Evolutionary conservation across 139 green algal species (phyloP).

Genomic region (Marvania coccoides): DNA sequence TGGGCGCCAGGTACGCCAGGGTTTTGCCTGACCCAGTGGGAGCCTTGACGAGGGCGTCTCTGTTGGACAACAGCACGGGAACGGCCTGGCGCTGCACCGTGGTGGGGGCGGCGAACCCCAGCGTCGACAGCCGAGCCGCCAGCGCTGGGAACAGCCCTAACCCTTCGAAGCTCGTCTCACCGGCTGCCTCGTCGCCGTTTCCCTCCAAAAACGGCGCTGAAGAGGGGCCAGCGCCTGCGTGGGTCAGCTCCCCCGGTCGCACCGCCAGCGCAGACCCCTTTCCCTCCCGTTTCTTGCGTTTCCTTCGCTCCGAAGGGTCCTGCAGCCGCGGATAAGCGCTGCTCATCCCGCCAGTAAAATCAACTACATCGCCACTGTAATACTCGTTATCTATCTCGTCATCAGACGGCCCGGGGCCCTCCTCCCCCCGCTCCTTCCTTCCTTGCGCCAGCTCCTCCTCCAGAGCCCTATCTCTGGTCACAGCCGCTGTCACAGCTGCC

Average conservation of each 20-base stretch:
- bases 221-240: not conserved
- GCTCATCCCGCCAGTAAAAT: no score
- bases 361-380: not conserved
- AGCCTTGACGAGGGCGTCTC: slow-evolving; percentile 62
- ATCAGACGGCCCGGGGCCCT: not conserved
- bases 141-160: slow-evolving; percentile 10
- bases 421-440: not conserved
- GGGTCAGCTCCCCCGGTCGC: slow-evolving; percentile 9
- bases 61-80: slow-evolving; percentile 47
- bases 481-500: slow-evolving; percentile 2
- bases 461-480: slow-evolving; percentile 4
- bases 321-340: no score
- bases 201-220: no score
- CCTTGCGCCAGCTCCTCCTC: not conserved
- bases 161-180: slow-evolving; percentile 1
- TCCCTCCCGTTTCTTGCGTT: no score
- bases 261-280: no score
- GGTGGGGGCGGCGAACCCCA: slow-evolving; percentile 55
- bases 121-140: slow-evolving; percentile 8
- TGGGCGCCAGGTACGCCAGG: slow-evolving; percentile 81
- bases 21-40: slow-evolving; percentile 88
- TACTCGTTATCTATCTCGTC: no score
- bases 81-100: slow-evolving; percentile 47
- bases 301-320: no score
- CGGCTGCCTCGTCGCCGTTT: slow-evolving; percentile 1